Evolutionary conservation across 495 filamentous ascomycete genomes (phyloP), one percentile per base, ranked within the genome.

Genomic region (Penicillium parvum): DNA sequence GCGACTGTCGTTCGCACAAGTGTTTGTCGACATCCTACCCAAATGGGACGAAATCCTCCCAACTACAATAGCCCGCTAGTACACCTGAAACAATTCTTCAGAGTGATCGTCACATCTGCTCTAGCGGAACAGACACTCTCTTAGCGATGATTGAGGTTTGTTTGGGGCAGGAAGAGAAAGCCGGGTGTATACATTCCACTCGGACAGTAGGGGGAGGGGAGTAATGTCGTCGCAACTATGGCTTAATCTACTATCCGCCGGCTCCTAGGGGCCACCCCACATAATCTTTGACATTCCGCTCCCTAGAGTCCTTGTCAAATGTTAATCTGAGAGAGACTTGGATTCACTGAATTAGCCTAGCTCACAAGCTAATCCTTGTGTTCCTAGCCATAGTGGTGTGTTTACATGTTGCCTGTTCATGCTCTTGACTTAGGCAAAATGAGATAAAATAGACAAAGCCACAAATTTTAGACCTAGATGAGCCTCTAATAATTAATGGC

Each of bases 211-310:
- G 45, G 32, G 45, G 38, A 28, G 23, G 19, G 37, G 12, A 22
- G 22, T 18, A 26, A 42, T 30, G 19, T 45, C 12, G 41, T 15
- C 37, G 22, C 18, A 12, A 35, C 26, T 17, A 14, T 27, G 11
- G 18, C 26, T 20, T 42, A 26, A 49, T 25, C 35, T 21, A 7
- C 4, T 23, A 26, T 49, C 22, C 1, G 26, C 11, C 15, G 22
- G 36, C 21, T 5, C 26, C 32, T 35, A 47, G 46, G 50, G 49
- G 40, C 21, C 23, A 36, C 14, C 28, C 26, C 37, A 36, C 45
- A 53, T 53, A 45, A 45, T 28, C 46, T 20, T 46, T 34, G 28
- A 46, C 51, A 54, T 54, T 54, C 51, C 47, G 22, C 37, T 36
- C 26, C 50, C 51, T 54, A 39, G 32, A 50, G 19, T 50, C 51